Base-by-base conservation (phyloP, 768 basidiomycete genomes). In the Phlebiopsis gigantea region DNA sequence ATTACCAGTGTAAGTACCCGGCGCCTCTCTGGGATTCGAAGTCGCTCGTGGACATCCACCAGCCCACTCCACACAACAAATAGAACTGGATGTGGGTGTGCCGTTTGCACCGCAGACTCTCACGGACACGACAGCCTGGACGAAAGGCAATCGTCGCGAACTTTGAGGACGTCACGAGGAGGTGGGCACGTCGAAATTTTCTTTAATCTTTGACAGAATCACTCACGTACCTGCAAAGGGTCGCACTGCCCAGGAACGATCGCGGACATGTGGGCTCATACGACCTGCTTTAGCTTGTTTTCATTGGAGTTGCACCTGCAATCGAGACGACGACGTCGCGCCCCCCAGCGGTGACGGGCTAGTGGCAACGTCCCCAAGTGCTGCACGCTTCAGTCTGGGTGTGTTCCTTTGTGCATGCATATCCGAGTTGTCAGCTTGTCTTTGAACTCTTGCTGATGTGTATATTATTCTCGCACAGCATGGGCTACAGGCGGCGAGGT, bases 111-210 rank as follows among this genome's bases (percentile, higher is more conserved):
- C 17, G 12, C 21, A 19, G 24, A 19, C 44, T 45, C 44, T 19
- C 44, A 45, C 44, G 44, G 15, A 3, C n/a, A 31, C 19, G 26
- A 19, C 29, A 50, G 48, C 48, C 25, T 19, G 25, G 29, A 6
- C 48, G n/a, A 25, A 25, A 45, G 24, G 12, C 44, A 25, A 25
- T 21, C 44, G 12, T 17, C 24, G 44, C 14, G 5, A 12, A 25
- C 21, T 19, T 19, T 19, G 29, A 29, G 24, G 31, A 5, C 48
- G 29, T 31, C 48, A 50, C 10, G 50, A n/a, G 15, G 31, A 39
- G 50, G 50, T 51, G 50, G 39, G 50, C 34, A 51, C 10, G 31
- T 39, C 34, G 50, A 41, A 51, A 51, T 41, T 51, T 51, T 51
- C 24, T 12, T 12, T 12, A 5, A 19, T n/a, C n/a, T n/a, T n/a